Base-by-base conservation (phyloP, 2,329 filamentous ascomycete genomes). In the Hypoxylon sp. region DNA sequence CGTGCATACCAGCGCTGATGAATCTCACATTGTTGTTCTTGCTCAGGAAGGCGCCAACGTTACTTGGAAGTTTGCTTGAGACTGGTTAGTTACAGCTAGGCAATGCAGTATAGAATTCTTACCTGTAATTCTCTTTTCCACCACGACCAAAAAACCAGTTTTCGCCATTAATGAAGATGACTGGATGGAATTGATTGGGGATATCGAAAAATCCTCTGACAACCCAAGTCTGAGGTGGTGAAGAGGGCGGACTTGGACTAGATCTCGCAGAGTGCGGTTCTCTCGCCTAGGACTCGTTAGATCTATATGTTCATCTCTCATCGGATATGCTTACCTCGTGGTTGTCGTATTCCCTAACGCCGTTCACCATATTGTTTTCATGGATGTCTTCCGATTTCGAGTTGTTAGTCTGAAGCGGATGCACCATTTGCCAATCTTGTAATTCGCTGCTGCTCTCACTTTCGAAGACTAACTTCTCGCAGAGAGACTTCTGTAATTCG, bases 391-490 rank as follows among this genome's bases (percentile, higher is more conserved):
- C 35, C 4, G 14, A n/a, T n/a, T n/a, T 39, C 13, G 14, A 35
- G 48, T 19, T 17, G 14, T 8, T 35, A 8, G 5, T 17, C 13
- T 31, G 48, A 29, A 26, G 22, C 22, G 11, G 22, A 35, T 3
- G 3, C 2, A 33, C 48, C 14, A 17, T 33, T n/a, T 51, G 26
- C 14, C 13, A 17, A 10, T 19, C 48, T 51, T 33, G 13, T 9
- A 29, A 17, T 19, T 33, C 29, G 14, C 29, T 35, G 14, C n/a
- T 17, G 8, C 8, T 35, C 33, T 19, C n/a, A 10, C 24, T 31
- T 51, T 51, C 48, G 26, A 33, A 51, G 3, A 13, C 48, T 29
- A 51, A 33, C 48, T 33, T 51, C 29, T 51, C 48, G 14, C 19
- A 14, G 26, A 51, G 33, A 35, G 48, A 33, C 9, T 17, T 51